These are phyloP conservation scores for Protomyces macrosporus DNA, from an alignment of 1,139 yeast genomes.

Conservation along the genomic window DNA sequence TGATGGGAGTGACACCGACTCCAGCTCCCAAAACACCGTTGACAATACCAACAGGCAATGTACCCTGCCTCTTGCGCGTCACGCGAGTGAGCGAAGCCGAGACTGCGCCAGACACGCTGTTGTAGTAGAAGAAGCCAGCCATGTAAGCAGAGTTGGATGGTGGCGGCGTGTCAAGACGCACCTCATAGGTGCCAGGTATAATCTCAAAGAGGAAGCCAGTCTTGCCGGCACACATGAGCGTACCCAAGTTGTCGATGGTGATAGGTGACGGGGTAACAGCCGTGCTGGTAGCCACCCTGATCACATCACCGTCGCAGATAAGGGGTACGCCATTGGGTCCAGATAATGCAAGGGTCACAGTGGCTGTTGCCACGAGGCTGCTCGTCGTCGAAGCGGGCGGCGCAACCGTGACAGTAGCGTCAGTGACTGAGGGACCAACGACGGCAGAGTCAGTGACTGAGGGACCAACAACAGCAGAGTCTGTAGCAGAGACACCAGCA, in stretches of 20 bases:
- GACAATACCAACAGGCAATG: not conserved
- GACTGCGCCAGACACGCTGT: not conserved
- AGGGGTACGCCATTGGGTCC: not conserved
- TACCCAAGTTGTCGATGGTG: not conserved
- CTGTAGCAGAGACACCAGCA: not conserved
- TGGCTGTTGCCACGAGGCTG: not conserved
- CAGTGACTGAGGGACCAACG: not conserved
- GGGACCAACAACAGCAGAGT: not conserved
- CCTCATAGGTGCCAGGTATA: not conserved
- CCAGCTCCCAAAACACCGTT: not conserved
- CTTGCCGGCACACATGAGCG: not conserved
- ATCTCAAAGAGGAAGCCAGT: not conserved
- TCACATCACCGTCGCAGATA: not conserved
- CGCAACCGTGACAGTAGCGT: not conserved
- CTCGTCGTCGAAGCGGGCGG: not conserved
- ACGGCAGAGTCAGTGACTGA: not conserved
- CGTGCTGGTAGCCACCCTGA: not conserved
- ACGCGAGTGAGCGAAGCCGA: not conserved
- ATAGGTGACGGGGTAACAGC: not conserved
- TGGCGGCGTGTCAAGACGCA: not conserved
- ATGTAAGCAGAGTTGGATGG: not conserved
- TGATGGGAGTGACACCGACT: not conserved
- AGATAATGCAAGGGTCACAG: not conserved
- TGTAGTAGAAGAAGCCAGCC: not conserved
- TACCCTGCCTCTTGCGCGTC: not conserved